These are phyloP conservation scores for Aegilops speltoides DNA, from an alignment of 176 grass and related monocot species.

Conservation along the genomic window DNA sequence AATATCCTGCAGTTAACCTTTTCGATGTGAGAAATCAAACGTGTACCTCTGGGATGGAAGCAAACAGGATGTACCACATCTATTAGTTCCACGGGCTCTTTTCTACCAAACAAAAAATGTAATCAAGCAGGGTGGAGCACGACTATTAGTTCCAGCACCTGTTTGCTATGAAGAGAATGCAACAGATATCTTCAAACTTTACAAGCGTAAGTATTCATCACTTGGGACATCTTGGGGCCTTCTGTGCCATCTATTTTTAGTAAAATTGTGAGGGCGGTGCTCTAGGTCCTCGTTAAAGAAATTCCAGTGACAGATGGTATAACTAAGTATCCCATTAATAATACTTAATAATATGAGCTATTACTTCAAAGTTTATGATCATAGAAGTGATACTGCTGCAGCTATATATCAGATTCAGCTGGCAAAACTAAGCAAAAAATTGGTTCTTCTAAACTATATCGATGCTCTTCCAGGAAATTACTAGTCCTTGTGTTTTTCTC, in stretches of 20 bases:
- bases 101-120: background rate
- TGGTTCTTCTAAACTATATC: background rate
- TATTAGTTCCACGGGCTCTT: background rate
- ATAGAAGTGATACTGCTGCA: background rate
- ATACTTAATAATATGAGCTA: background rate
- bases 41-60: background rate
- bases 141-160: background rate
- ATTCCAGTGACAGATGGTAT: background rate
- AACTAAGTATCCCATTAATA: background rate
- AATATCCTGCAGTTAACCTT: constrained; percentile 46
- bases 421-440: background rate
- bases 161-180: background rate
- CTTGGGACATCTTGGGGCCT: background rate
- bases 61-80: background rate
- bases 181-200: background rate
- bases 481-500: background rate
- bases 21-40: constrained; percentile 16
- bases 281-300: background rate
- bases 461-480: background rate
- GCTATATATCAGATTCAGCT: background rate
- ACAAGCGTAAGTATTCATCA: background rate
- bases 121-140: background rate
- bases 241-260: background rate
- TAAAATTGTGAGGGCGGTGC: background rate
- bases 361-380: constrained; percentile 1